phyloP scores from a whole-genome alignment of 805 yeast species.

The Ogataea wickerhamii region DNA sequence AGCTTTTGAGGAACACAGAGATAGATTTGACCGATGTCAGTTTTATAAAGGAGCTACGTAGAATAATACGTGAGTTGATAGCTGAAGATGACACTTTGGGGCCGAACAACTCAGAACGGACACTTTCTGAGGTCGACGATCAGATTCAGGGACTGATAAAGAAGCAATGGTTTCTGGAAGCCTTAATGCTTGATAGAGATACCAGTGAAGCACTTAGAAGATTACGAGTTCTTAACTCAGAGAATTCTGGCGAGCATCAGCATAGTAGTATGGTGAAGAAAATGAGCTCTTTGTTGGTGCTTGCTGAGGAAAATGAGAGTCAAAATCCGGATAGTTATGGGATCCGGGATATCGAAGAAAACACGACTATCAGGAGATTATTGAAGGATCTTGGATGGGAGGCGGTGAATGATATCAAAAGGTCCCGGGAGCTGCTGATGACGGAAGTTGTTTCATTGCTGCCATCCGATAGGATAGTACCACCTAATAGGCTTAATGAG shows the following conservation, averaged over 20 bases:
- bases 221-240: constrained; percentile 30
- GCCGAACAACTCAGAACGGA: not conserved
- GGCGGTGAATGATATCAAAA: constrained; percentile 4
- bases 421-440: constrained; percentile 40
- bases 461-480: constrained; percentile 41
- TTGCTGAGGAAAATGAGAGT: constrained; percentile 26
- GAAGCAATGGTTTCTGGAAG: constrained; percentile 41
- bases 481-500: constrained; percentile 51
- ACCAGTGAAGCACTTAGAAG: constrained; percentile 35
- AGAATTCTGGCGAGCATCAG: constrained; percentile 19
- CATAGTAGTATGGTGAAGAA: constrained; percentile 9
- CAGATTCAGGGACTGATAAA: constrained; percentile 33
- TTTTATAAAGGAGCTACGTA: constrained; percentile 4
- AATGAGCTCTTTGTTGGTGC: constrained; percentile 21
- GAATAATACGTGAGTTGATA: constrained; percentile 5
- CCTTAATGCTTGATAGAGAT: constrained; percentile 31
- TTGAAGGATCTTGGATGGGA: constrained; percentile 21
- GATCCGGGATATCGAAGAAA: not conserved
- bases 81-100: not conserved
- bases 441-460: constrained; percentile 42
- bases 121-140: constrained; percentile 8
- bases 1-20: constrained; percentile 6
- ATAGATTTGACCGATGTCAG: constrained; percentile 6
- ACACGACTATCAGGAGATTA: constrained; percentile 10
- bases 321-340: not conserved